Evolutionary conservation across 2,329 filamentous ascomycete genomes (phyloP), one percentile per base, ranked within the genome.

Genomic region (Penicillium capsulatum): DNA sequence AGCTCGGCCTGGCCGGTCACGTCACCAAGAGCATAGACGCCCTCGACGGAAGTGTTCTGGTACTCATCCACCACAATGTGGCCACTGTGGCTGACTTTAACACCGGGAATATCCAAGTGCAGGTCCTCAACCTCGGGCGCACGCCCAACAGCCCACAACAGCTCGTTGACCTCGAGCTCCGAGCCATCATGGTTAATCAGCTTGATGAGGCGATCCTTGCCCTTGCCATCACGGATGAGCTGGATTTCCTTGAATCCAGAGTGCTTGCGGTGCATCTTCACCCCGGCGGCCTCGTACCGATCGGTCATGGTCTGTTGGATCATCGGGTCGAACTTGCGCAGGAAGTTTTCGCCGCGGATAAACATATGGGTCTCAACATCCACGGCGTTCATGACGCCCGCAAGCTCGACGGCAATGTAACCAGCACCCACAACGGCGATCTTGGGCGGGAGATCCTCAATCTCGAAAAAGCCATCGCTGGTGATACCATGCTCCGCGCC

Each of bases 271-370:
- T 75, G 72, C 13, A 76, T 57, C 24, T 68, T 63, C 16, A 76
- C 61, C 9, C 73, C 73, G 3, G 63, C 55, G 26, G 69, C 66
- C 48, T 73, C 72, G 45, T 76, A 76, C 28, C 69, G 65, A 39
- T 69, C 64, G 9, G 71, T 75, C 66, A 75, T 67, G 9, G 71
- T 74, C 35, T 72, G 60, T 51, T 73, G 71, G 35, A 75, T 57
- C 70, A 74, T 74, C 1, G 71, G 70, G 54, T 75, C 72, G 49
- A 75, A 75, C 46, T 68, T 73, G 45, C 72, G 62, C 47, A 75
- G 54, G 45, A 75, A 71, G 9, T 57, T 66, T 28, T 73, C 57
- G 7, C 68, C 66, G 9, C 72, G 66, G 47, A 74, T 72, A 53
- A 73, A 73, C 64, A 74, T 63, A 55, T 74, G 70, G 2, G 69